Conservation (phyloP, 202 grass and related monocot species). For the Setaria italica region DNA sequence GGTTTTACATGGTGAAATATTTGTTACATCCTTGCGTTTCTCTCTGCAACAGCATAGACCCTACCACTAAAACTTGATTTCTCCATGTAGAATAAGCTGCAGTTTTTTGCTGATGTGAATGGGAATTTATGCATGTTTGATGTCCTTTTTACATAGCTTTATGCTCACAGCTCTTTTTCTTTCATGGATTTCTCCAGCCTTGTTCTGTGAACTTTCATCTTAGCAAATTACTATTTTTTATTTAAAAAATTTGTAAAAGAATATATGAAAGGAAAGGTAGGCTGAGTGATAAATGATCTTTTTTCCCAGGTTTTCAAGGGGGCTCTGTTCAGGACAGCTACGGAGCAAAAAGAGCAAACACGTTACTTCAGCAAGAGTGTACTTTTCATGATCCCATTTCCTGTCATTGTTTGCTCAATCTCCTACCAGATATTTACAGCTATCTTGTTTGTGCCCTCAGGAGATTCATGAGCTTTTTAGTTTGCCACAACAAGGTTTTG, state of each 20-base stretch:
- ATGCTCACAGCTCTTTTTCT: neutral
- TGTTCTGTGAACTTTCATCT: neutral
- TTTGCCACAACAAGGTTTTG: slow-evolving; percentile 82
- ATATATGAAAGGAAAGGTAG: slow-evolving; percentile 8
- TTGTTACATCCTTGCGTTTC: neutral
- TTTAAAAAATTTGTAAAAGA: neutral
- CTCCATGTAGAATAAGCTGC: neutral
- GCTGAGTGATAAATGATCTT: slow-evolving; percentile 40
- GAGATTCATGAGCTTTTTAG: slow-evolving; percentile 93
- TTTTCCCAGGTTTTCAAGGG: slow-evolving; percentile 85
- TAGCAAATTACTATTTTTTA: neutral
- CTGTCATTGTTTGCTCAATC: slow-evolving; percentile 33
- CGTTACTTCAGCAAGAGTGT: slow-evolving; percentile 97
- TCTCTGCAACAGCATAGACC: slow-evolving; percentile 1
- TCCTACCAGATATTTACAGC: neutral
- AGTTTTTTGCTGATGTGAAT: neutral
- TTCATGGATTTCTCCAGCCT: neutral
- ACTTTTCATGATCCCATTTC: slow-evolving; percentile 24
- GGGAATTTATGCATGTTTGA: neutral
- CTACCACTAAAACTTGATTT: neutral
- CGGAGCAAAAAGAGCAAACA: slow-evolving; percentile 97
- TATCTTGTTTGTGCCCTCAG: slow-evolving; percentile 57
- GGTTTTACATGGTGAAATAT: slow-evolving; percentile 3
- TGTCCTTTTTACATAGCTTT: neutral
- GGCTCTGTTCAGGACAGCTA: slow-evolving; percentile 89